phyloP scores from a whole-genome alignment of 2,329 filamentous ascomycete species.

The Sarocladium strictum region DNA sequence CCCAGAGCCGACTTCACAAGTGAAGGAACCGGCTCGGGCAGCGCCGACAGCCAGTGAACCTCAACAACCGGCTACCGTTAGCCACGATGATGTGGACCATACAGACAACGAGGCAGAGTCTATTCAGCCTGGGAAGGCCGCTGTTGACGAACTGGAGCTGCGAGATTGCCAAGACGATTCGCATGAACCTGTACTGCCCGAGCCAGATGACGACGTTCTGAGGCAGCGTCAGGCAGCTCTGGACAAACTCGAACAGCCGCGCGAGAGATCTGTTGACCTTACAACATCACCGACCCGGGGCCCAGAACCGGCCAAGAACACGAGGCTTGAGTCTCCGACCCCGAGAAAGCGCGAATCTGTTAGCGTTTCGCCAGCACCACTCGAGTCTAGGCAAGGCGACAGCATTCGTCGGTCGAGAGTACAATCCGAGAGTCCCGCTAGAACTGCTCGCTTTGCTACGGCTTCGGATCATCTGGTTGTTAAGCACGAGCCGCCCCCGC shows the following conservation, averaged over 20 bases:
- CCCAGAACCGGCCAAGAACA: conserved; percentile 10
- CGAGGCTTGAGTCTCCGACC: conserved; percentile 12
- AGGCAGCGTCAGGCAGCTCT: neutral
- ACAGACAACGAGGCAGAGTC: neutral
- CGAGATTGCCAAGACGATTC: conserved; percentile 2
- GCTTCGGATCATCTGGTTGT: conserved; percentile 49
- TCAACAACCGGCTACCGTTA: neutral
- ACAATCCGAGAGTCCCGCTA: conserved; percentile 55
- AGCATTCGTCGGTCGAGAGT: conserved; percentile 27
- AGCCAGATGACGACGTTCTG: neutral
- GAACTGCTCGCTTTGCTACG: conserved; percentile 64
- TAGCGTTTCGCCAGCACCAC: neutral
- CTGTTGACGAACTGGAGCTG: conserved; percentile 3
- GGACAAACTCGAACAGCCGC: neutral
- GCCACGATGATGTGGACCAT: neutral
- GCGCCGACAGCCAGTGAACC: no score
- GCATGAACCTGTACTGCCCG: neutral
- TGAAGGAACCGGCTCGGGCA: no score
- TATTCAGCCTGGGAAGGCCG: neutral
- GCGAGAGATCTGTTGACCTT: neutral
- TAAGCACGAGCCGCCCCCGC: conserved; percentile 62
- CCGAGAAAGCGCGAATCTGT: conserved; percentile 9
- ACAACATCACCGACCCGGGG: neutral
- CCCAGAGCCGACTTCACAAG: no score
- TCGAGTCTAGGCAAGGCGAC: conserved; percentile 9